Conservation (phyloP, 345 rosid genomes). For the Litchi chinensis region DNA sequence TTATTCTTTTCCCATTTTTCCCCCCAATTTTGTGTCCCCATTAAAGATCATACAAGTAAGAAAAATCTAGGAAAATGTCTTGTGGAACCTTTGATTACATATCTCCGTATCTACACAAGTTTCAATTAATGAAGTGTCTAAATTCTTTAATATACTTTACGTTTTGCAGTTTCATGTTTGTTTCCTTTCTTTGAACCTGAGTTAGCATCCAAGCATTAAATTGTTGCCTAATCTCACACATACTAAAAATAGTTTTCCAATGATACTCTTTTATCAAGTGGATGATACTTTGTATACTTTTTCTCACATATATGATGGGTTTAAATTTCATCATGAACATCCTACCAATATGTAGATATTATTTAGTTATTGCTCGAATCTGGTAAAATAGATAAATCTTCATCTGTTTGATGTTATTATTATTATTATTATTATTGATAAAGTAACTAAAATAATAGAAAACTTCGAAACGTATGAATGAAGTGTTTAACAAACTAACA, state of each 20-base stretch:
- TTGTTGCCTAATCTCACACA: background rate
- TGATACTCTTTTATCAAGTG: no score
- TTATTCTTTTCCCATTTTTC: background rate
- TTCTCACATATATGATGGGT: no score
- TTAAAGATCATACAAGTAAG: background rate
- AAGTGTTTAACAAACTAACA: background rate
- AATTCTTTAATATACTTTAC: background rate
- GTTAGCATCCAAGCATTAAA: background rate
- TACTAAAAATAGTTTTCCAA: no score
- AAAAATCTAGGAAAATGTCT: conserved; percentile 5
- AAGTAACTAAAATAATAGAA: no score
- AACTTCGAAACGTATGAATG: no score
- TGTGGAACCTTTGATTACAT: background rate
- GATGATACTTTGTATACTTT: no score
- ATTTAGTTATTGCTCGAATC: no score
- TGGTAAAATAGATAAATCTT: no score
- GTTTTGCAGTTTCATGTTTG: background rate
- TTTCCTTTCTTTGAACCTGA: background rate
- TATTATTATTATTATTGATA: no score
- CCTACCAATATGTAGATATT: no score
- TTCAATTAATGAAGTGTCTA: background rate
- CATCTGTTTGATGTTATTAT: no score
- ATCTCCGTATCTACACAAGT: background rate
- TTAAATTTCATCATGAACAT: no score
- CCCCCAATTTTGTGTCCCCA: background rate